Conservation (phyloP, 352 stramenopile genomes). For the Pythium oligandrum region DNA sequence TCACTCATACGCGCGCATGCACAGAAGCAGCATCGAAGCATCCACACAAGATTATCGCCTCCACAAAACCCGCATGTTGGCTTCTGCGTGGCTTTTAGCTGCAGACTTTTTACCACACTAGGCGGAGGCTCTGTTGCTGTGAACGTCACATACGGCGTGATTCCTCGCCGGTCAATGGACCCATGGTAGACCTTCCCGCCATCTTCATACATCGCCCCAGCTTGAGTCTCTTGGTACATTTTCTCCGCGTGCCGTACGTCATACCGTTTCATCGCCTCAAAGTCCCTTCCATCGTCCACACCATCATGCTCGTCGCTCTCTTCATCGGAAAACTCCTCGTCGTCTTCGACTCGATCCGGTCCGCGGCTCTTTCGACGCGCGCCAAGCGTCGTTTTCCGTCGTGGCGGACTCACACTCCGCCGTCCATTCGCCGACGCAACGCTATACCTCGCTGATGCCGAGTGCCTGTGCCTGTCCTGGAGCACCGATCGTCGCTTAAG, state of each 20-base stretch:
- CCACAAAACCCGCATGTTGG: constrained; percentile 60
- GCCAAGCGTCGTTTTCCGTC: no score
- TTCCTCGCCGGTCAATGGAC: constrained; percentile 43
- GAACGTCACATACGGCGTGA: constrained; percentile 66
- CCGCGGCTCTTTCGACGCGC: no score
- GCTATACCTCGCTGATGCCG: no score
- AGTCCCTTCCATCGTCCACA: constrained; percentile 8
- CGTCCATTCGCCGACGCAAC: no score
- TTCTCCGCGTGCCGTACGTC: constrained; percentile 21
- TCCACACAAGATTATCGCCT: constrained; percentile 64
- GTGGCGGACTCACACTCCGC: no score
- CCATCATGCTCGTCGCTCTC: constrained; percentile 5
- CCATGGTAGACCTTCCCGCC: constrained; percentile 37
- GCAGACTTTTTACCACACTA: constrained; percentile 44
- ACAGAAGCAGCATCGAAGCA: constrained; percentile 66
- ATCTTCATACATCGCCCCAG: constrained; percentile 33
- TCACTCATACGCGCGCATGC: constrained; percentile 67
- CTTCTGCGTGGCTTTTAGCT: constrained; percentile 11
- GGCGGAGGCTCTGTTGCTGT: constrained; percentile 43
- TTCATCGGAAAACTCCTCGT: neutral
- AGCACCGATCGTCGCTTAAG: no score
- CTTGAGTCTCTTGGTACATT: constrained; percentile 23
- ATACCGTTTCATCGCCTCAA: constrained; percentile 14
- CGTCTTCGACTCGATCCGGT: constrained; percentile 2
- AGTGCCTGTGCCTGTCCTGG: no score